phyloP scores from a whole-genome alignment of 2,329 filamentous ascomycete genomes.

The Aspergillus terreus region DNA sequence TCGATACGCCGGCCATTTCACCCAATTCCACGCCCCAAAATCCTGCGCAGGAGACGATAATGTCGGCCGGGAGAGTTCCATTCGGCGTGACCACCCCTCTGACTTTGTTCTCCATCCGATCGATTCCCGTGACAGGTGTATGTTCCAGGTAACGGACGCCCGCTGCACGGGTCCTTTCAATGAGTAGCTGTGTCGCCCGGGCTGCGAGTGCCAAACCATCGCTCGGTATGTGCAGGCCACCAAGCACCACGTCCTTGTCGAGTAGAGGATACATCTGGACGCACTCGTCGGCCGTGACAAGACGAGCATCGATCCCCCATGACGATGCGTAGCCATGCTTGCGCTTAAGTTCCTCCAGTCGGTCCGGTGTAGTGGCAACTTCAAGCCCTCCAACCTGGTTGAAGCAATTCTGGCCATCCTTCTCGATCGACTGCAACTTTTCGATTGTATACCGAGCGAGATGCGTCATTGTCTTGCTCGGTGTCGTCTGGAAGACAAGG shows the following conservation, averaged over 20 bases:
- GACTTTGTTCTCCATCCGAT: slow-evolving; percentile 47
- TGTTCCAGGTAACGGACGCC: slow-evolving; percentile 56
- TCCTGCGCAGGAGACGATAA: slow-evolving; percentile 60
- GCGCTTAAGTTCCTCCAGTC: slow-evolving; percentile 59
- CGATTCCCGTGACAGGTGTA: slow-evolving; percentile 58
- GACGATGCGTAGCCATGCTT: slow-evolving; percentile 59
- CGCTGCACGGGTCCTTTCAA: slow-evolving; percentile 54
- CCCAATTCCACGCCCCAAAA: slow-evolving; percentile 66
- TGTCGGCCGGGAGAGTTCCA: slow-evolving; percentile 54
- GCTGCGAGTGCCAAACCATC: slow-evolving; percentile 61
- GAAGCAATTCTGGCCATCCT: slow-evolving; percentile 50
- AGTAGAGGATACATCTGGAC: slow-evolving; percentile 53
- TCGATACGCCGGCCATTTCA: slow-evolving; percentile 55
- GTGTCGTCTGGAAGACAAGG: slow-evolving; percentile 61
- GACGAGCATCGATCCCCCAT: slow-evolving; percentile 56
- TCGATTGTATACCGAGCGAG: slow-evolving; percentile 61
- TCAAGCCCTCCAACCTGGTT: slow-evolving; percentile 63
- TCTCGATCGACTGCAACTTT: slow-evolving; percentile 54
- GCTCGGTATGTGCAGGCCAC: slow-evolving; percentile 57
- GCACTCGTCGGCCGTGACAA: slow-evolving; percentile 54
- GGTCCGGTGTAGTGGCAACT: slow-evolving; percentile 57
- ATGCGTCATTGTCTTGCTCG: slow-evolving; percentile 46
- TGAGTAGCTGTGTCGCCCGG: slow-evolving; percentile 59
- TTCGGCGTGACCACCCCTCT: slow-evolving; percentile 54
- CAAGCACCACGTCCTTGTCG: slow-evolving; percentile 52